Percentiles rank a stretch among this genome's conserved stretches.
Conservation (phyloP, 345 rosid genomes). For the Murraya paniculata region DNA sequence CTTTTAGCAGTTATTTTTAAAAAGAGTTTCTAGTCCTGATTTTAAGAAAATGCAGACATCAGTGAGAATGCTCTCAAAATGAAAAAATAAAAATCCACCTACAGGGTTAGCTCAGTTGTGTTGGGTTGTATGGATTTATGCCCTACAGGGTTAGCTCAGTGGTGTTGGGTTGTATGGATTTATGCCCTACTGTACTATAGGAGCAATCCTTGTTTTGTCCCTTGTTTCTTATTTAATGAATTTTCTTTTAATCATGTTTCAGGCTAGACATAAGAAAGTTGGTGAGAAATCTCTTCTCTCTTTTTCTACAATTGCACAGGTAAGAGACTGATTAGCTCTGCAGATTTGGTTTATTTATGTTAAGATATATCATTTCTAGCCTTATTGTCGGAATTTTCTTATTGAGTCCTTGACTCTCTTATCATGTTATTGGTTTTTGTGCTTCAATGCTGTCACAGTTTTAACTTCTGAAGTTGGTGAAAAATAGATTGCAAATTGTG, state of each 20-base stretch:
- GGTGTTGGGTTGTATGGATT: background rate
- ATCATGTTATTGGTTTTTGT: background rate
- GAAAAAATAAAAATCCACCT: background rate
- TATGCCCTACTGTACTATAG: background rate
- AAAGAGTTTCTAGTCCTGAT: background rate
- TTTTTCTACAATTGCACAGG: conserved; percentile 54
- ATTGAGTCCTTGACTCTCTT: background rate
- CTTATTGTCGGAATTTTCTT: background rate
- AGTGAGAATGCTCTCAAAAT: background rate
- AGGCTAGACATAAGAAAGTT: conserved; percentile 48
- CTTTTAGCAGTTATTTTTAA: too few species aligned
- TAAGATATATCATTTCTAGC: background rate
- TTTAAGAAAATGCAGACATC: background rate
- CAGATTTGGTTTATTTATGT: background rate
- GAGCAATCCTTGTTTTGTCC: background rate
- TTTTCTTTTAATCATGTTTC: conserved; percentile 11
- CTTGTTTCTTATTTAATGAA: background rate
- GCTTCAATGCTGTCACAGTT: background rate
- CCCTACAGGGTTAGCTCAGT: background rate
- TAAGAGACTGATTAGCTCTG: conserved; percentile 9
- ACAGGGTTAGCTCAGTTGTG: background rate
- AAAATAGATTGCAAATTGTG: background rate
- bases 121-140: background rate
- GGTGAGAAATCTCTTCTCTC: conserved; percentile 67
- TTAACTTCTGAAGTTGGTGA: background rate